phyloP scores from a whole-genome alignment of 2,329 filamentous ascomycete species.

The Albifimbria verrucaria region DNA sequence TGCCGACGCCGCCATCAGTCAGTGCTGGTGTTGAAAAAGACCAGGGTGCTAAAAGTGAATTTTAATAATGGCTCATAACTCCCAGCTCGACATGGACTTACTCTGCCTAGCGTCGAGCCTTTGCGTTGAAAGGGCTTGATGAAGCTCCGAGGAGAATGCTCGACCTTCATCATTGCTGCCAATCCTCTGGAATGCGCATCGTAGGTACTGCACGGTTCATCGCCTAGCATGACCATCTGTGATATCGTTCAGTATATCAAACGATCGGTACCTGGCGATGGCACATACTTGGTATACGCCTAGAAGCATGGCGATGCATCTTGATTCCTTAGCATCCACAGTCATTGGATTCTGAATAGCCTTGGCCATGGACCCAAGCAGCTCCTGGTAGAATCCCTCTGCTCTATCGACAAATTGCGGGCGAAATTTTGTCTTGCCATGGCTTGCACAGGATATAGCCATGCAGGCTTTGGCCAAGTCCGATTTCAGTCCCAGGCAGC shows the following conservation, averaged over 20 bases:
- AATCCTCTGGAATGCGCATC: neutral
- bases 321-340: neutral
- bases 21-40: no score
- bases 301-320: neutral
- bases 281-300: neutral
- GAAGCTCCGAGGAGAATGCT: neutral
- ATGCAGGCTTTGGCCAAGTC: neutral
- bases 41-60: no score
- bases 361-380: neutral
- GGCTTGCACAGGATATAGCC: neutral
- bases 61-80: no score
- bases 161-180: neutral
- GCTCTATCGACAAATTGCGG: neutral
- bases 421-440: neutral
- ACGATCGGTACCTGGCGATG: neutral
- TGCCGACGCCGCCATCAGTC: no score
- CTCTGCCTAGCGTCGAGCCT: neutral
- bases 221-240: neutral
- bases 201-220: neutral
- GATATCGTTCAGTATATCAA: neutral
- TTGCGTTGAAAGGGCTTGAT: neutral
- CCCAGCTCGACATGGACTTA: no score
- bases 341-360: neutral
- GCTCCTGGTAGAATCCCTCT: neutral
- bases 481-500: neutral